Base-by-base conservation (phyloP, 208 protist species). In the Wallacemonas sp. region DNA sequence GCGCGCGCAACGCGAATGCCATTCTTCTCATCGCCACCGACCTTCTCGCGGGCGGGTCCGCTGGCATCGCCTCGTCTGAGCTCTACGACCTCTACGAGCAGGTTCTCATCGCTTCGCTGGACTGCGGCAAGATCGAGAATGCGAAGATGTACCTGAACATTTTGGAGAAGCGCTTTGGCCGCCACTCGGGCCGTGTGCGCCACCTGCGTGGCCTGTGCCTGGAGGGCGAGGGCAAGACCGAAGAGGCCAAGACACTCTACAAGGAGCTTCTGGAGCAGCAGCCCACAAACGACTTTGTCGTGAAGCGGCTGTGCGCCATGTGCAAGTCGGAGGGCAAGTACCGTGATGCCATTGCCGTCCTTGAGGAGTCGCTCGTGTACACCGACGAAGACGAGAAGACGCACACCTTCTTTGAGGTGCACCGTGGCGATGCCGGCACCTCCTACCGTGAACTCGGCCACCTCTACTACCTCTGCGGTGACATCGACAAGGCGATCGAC, bases 51-150 rank as follows among this genome's bases (percentile, higher is more conserved):
- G 76, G 86, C 27, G 84, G 86, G 16, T 78, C 70, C 9, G 65
- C 76, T 39, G 81, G 84, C 26, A 70, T 93, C 23, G 61, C 55
- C 46, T 39, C 68, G 5, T 61, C 33, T 19, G 84, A 95, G 70
- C 64, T 88, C 48, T 89, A 82, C 55, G 71, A 79, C 2, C 74
- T 92, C 19, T 90, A 93, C 52, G 89, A 95, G 74, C 80, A 89
- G 70, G 76, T 87, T 33, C 74, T 95, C 23, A 79, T 95, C 32
- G 79, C 85, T n/a, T 81, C 86, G 6, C 76, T 95, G 5, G 86
- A 92, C 58, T 89, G 81, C 56, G 89, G 89, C 34, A 68, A 73
- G 24, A 61, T 87, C 19, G 80, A 86, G 24, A 84, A 76, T 11
- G 86, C 85, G 0, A 48, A 62, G 14, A 75, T 83, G 58, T 90